Evolutionary conservation across 2,329 filamentous ascomycete genomes (phyloP).

Genomic region (Diaporthe citri): DNA sequence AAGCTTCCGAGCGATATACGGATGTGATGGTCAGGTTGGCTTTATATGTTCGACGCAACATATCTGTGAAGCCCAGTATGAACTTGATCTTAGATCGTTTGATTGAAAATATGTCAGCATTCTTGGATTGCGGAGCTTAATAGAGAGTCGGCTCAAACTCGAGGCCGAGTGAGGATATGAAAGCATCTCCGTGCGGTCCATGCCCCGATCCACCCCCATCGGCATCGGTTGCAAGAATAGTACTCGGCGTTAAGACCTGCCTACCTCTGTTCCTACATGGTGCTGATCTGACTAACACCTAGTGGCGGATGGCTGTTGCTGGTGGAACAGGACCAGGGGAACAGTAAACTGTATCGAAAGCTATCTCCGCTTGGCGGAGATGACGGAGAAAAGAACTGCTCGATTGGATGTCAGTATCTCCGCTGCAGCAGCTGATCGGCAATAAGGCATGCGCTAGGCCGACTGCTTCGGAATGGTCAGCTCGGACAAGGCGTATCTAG

Average conservation of each 20-base stretch:
- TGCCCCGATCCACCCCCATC: background rate
- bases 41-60: background rate
- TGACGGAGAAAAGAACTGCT: slow-evolving; percentile 3
- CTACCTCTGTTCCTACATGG: background rate
- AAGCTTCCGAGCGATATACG: background rate
- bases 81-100: background rate
- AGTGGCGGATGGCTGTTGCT: background rate
- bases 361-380: slow-evolving; percentile 5
- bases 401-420: background rate
- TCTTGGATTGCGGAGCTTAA: background rate
- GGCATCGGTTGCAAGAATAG: background rate
- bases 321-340: background rate
- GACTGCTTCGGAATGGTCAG: background rate
- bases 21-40: background rate
- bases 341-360: background rate
- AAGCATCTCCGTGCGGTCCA: background rate
- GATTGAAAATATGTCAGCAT: background rate
- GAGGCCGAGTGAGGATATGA: slow-evolving; percentile 1
- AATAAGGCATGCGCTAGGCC: slow-evolving; percentile 1
- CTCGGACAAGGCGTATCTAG: slow-evolving; percentile 16
- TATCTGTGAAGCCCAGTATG: background rate
- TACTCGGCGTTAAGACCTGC: slow-evolving; percentile 4
- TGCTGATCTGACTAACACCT: background rate
- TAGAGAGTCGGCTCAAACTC: slow-evolving; percentile 6
- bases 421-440: background rate